Percentiles rank a stretch among this genome's conserved stretches.
Conservation (phyloP, 345 rosid genomes). For the Eutrema japonicum region DNA sequence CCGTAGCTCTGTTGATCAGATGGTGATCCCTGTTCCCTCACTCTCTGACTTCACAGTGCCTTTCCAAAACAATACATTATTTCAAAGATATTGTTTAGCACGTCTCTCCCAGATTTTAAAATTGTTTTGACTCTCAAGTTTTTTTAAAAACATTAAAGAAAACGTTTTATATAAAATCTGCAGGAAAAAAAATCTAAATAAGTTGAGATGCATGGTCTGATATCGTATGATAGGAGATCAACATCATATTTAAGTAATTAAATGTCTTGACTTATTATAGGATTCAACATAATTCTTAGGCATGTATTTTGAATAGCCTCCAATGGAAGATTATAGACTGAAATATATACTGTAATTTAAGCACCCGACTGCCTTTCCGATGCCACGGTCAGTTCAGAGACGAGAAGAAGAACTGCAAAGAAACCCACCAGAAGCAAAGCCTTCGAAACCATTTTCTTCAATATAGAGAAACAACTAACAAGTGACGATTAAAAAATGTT, state of each 20-base stretch:
- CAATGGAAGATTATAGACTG: background rate
- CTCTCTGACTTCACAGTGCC: slow-evolving; percentile 18
- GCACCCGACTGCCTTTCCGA: slow-evolving; percentile 14
- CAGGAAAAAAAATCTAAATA: background rate
- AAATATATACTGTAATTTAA: background rate
- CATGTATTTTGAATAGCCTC: background rate
- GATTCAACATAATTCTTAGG: background rate
- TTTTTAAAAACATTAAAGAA: background rate
- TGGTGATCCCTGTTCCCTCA: background rate
- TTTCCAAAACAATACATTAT: background rate
- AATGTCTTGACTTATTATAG: background rate
- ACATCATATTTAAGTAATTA: background rate
- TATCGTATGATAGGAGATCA: no score
- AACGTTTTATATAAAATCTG: no score
- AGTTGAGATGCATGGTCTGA: no score
- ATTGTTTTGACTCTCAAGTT: background rate
- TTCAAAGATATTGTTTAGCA: slow-evolving; percentile 3
- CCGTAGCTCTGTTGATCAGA: background rate
- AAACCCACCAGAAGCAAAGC: slow-evolving; percentile 34
- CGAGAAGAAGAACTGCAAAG: slow-evolving; percentile 32
- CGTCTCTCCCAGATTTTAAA: background rate
- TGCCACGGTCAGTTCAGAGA: slow-evolving; percentile 30
- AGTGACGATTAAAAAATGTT: slow-evolving; percentile 20
- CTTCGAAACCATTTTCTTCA: slow-evolving; percentile 38
- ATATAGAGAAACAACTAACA: background rate